These are phyloP conservation scores for Dictyostelium capitatum DNA, from an alignment of 78 protist species.

Conservation along the genomic window DNA sequence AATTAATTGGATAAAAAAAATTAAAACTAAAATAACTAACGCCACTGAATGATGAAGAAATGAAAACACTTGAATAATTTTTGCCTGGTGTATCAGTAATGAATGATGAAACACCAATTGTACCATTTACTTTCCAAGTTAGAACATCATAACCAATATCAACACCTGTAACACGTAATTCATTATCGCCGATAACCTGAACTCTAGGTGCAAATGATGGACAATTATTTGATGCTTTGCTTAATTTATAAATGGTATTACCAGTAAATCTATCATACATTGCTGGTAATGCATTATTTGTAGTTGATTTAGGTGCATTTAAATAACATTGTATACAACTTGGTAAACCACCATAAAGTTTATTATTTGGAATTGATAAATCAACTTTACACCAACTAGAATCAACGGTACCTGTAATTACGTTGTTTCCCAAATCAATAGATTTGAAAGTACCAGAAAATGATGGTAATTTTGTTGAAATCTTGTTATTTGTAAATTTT, in stretches of 20 bases:
- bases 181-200: not conserved
- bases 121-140: not conserved
- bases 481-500: too few species aligned
- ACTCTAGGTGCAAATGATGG: not conserved
- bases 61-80: not conserved
- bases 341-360: not conserved
- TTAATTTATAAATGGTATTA: not conserved
- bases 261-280: not conserved
- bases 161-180: not conserved
- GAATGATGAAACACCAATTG: not conserved
- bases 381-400: not conserved
- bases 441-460: not conserved
- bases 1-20: too few species aligned
- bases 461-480: not conserved
- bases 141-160: not conserved
- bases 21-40: not conserved
- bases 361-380: not conserved
- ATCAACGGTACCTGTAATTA: not conserved
- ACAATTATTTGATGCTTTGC: not conserved
- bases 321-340: not conserved
- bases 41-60: not conserved
- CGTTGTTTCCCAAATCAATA: not conserved
- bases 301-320: not conserved
- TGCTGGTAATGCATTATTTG: not conserved
- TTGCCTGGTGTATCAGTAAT: not conserved